phyloP scores from a whole-genome alignment of 345 rosid genomes.

The Balakata baccata region DNA sequence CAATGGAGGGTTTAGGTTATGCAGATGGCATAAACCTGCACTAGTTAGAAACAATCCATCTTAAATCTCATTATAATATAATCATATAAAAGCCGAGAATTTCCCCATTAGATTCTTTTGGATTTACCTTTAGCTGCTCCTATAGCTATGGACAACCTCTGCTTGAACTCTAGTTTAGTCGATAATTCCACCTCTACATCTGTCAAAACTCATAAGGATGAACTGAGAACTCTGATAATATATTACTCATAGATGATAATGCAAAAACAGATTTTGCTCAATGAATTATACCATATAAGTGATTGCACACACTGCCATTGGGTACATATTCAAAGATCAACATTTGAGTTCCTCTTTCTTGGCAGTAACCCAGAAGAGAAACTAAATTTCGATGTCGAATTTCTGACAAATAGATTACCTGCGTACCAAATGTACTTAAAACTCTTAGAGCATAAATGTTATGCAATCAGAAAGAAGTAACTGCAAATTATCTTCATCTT shows the following conservation, averaged over 20 bases:
- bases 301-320: conserved; percentile 59
- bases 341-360: conserved; percentile 49
- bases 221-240: not conserved
- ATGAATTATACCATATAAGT: conserved; percentile 45
- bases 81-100: not conserved
- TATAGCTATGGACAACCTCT: conserved; percentile 54
- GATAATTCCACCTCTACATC: conserved; percentile 37
- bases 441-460: not conserved
- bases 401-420: conserved; percentile 53
- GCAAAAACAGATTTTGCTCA: not conserved
- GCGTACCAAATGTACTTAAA: conserved; percentile 15
- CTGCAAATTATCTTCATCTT: not conserved
- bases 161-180: conserved; percentile 57
- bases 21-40: conserved; percentile 62
- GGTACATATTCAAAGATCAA: conserved; percentile 58
- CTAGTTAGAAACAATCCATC: conserved; percentile 15
- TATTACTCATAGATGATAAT: conserved; percentile 1
- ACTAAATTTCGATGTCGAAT: conserved; percentile 61
- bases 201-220: conserved; percentile 20
- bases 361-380: conserved; percentile 56
- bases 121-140: conserved; percentile 70
- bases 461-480: not conserved
- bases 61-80: not conserved
- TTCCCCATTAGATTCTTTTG: conserved; percentile 6
- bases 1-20: conserved; percentile 53